phyloP scores from a whole-genome alignment of 495 filamentous ascomycete species.

The Aspergillus conjunctus region DNA sequence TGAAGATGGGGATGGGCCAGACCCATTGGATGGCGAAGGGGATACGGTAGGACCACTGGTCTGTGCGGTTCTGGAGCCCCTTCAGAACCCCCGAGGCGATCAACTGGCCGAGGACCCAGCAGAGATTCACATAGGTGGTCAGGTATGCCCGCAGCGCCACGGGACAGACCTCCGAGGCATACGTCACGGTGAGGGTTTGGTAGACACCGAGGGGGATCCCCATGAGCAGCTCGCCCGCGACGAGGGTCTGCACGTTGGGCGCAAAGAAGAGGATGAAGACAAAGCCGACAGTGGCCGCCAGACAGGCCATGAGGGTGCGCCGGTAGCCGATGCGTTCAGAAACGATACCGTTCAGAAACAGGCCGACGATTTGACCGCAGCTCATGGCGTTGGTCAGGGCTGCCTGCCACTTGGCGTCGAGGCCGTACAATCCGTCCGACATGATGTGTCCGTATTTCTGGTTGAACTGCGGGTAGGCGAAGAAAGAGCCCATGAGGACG shows the following conservation, averaged over 20 bases:
- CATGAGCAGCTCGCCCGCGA: constrained; percentile 72
- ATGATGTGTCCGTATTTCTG: constrained; percentile 62
- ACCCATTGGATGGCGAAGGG: constrained; percentile 81
- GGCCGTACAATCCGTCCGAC: constrained; percentile 44
- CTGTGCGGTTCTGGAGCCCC: constrained; percentile 56
- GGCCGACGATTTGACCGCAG: constrained; percentile 72
- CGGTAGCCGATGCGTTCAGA: constrained; percentile 75
- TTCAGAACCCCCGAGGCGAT: constrained; percentile 75
- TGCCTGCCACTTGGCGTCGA: constrained; percentile 60
- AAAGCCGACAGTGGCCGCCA: constrained; percentile 64
- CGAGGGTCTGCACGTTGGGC: constrained; percentile 65
- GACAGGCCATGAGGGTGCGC: constrained; percentile 68
- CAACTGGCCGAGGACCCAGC: constrained; percentile 77
- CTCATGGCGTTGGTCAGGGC: constrained; percentile 68
- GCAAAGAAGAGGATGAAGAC: constrained; percentile 78
- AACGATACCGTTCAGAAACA: constrained; percentile 73
- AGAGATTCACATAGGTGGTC: no score
- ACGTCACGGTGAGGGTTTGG: constrained; percentile 77
- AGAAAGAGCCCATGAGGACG: constrained; percentile 53
- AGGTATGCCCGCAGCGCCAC: constrained; percentile 70
- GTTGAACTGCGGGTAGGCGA: constrained; percentile 58
- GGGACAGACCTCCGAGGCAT: constrained; percentile 78
- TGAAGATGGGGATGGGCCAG: constrained; percentile 74
- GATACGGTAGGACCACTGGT: constrained; percentile 68
- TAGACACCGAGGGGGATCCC: constrained; percentile 83